Evolutionary conservation across 352 stramenopile species (phyloP).

Genomic region (Thraustochytrium sp.): DNA sequence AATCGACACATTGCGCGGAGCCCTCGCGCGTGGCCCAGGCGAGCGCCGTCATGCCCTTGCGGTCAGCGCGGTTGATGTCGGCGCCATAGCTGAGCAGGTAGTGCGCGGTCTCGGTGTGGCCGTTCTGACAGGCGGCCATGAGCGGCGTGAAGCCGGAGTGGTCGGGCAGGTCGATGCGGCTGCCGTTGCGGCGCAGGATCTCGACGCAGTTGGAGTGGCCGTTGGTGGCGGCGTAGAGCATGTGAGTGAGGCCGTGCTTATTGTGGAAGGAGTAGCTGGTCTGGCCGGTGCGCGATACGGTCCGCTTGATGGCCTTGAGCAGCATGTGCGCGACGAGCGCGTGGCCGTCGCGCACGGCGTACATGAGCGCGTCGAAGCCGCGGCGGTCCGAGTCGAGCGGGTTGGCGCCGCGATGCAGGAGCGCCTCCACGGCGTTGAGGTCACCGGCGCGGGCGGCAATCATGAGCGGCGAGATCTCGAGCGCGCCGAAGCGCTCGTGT

Average conservation of each 20-base stretch:
- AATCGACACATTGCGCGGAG: background rate
- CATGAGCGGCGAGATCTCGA: conserved; percentile 9
- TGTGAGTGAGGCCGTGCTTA: conserved; percentile 21
- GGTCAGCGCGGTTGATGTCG: background rate
- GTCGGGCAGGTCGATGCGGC: conserved; percentile 31
- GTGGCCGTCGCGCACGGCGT: conserved; percentile 23
- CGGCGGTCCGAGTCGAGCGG: background rate
- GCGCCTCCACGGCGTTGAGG: background rate
- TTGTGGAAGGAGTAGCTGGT: conserved; percentile 23
- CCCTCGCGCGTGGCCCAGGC: conserved; percentile 1
- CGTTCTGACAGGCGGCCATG: conserved; percentile 45
- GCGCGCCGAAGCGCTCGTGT: background rate
- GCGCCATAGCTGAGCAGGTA: background rate
- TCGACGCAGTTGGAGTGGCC: conserved; percentile 1
- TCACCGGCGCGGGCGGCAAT: conserved; percentile 12
- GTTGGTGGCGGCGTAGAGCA: conserved; percentile 28
- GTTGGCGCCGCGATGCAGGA: background rate
- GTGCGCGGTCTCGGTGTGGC: conserved; percentile 5
- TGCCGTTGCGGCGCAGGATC: background rate
- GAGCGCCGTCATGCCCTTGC: background rate
- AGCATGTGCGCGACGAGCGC: background rate
- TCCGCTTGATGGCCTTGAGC: background rate
- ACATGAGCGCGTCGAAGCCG: conserved; percentile 38
- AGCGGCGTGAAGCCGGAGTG: conserved; percentile 34
- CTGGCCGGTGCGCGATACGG: background rate